Base-by-base conservation (phyloP, 2,329 filamentous ascomycete species). In the Fusarium tanahbumbuense region DNA sequence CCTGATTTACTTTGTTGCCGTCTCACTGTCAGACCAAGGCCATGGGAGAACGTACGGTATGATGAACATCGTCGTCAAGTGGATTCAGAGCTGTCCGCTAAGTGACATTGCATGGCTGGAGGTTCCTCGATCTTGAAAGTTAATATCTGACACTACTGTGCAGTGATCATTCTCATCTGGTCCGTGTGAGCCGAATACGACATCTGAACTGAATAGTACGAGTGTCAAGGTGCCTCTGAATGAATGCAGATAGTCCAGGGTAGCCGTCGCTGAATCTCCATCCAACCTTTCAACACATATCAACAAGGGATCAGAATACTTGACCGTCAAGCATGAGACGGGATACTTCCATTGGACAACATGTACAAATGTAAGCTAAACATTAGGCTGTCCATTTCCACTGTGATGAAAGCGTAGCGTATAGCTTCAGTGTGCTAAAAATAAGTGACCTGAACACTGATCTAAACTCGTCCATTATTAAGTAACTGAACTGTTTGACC, bases 21-120 rank as follows among this genome's bases (percentile, higher is more conserved):
- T 34, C 18, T 42, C 22, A 40, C 32, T 40, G 25, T 48, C 25
- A 60, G 50, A 60, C 37, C 25, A 30, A 37, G 15, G 42, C 5
- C 4, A 20, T 18, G 18, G 9, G 9, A 20, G 48, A 52, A 52
- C 32, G 12, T 52, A 52, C 25, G 23, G 32, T 28, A 28, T 47
- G 25, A n/a, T 46, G 15, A 30, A 28, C 15, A 15, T 18, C 10
- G 13, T 23, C 25, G 16, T 8, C 18, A n/a, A n/a, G n/a, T 56
- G 53, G 18, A 28, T 22, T 52, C 23, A 40, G 32, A 28, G n/a
- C n/a, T 53, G 12, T 53, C 12, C n/a, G 8, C n/a, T 27, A 9
- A 16, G 23, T 42, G 49, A 53, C 34, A n/a, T 25, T n/a, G 34
- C 23, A 52, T 52, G 13, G 13, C 22, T 27, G 40, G 32, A 41